Percentiles rank a stretch among this genome's conserved stretches.
phyloP scores from a whole-genome alignment of 2,329 filamentous ascomycete species.

The Delphinella strobiligena region DNA sequence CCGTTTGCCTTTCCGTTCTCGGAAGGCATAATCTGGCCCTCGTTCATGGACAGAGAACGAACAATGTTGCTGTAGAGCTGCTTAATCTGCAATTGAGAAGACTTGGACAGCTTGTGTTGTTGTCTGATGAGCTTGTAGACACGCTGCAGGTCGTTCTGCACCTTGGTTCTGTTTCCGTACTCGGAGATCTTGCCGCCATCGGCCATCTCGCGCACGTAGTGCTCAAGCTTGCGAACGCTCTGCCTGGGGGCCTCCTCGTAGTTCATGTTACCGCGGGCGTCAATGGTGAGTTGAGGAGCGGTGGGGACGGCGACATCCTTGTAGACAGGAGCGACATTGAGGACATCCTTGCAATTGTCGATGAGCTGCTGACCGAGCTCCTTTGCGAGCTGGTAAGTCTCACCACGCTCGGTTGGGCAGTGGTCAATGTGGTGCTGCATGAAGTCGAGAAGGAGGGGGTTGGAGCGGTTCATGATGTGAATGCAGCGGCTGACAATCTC shows the following conservation, averaged over 20 bases:
- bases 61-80: conserved; percentile 87
- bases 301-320: conserved; percentile 93
- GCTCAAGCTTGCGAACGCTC: conserved; percentile 91
- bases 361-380: conserved; percentile 86
- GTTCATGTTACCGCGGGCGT: conserved; percentile 81
- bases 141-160: conserved; percentile 85
- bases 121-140: conserved; percentile 98
- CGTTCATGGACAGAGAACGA: conserved; percentile 91
- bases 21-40: conserved; percentile 88
- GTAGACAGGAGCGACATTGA: conserved; percentile 74
- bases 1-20: conserved; percentile 60
- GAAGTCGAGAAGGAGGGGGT: conserved; percentile 88
- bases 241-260: conserved; percentile 79
- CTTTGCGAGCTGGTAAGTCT: conserved; percentile 97
- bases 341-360: conserved; percentile 91
- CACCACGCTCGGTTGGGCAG: conserved; percentile 89
- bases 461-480: conserved; percentile 97
- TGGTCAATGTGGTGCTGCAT: conserved; percentile 99
- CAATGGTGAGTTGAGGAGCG: conserved; percentile 82
- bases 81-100: conserved; percentile 93
- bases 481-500: conserved; percentile 99
- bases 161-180: conserved; percentile 95
- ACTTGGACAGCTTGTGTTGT: conserved; percentile 95
- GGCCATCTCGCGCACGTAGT: conserved; percentile 97
- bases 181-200: conserved; percentile 97